Conservation (phyloP, 352 stramenopile species). For the Globisporangium megalacanthum region DNA sequence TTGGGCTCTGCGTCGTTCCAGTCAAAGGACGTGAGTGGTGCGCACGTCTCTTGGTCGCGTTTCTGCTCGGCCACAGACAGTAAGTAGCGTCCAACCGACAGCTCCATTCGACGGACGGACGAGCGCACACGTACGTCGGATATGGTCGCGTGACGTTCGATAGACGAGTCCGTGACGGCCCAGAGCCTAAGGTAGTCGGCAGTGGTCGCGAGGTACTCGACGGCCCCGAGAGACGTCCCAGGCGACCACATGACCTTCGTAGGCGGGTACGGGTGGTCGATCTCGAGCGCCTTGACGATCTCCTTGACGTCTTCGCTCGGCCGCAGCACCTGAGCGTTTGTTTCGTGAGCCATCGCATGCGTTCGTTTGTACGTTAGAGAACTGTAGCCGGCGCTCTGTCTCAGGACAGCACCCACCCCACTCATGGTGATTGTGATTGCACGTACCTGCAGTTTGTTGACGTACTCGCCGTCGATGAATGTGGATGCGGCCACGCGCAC, state of each 20-base stretch:
- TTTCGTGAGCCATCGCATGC: background rate
- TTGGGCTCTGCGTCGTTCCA: constrained; percentile 96
- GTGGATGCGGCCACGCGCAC: constrained; percentile 68
- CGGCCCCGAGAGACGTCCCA: constrained; percentile 30
- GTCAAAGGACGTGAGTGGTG: constrained; percentile 97
- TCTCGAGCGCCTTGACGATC: constrained; percentile 56
- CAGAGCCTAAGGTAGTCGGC: constrained; percentile 84
- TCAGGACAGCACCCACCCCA: too few species aligned
- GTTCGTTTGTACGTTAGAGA: too few species aligned
- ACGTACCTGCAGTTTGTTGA: constrained; percentile 84
- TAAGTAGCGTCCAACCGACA: background rate
- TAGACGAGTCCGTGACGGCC: constrained; percentile 66
- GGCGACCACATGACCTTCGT: constrained; percentile 89
- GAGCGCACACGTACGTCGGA: constrained; percentile 34
- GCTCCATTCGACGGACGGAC: background rate
- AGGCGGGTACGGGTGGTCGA: constrained; percentile 82
- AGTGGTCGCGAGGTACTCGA: constrained; percentile 75
- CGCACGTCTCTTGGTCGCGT: constrained; percentile 90
- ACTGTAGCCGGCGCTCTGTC: background rate
- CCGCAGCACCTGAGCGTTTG: constrained; percentile 47
- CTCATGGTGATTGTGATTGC: background rate
- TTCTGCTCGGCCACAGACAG: constrained; percentile 17
- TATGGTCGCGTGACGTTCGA: constrained; percentile 70
- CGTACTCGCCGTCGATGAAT: constrained; percentile 81
- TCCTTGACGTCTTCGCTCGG: constrained; percentile 45